Percentiles rank a stretch among this genome's conserved stretches.
phyloP scores from a whole-genome alignment of 176 grass and related monocot species.

The Avena insularis region DNA sequence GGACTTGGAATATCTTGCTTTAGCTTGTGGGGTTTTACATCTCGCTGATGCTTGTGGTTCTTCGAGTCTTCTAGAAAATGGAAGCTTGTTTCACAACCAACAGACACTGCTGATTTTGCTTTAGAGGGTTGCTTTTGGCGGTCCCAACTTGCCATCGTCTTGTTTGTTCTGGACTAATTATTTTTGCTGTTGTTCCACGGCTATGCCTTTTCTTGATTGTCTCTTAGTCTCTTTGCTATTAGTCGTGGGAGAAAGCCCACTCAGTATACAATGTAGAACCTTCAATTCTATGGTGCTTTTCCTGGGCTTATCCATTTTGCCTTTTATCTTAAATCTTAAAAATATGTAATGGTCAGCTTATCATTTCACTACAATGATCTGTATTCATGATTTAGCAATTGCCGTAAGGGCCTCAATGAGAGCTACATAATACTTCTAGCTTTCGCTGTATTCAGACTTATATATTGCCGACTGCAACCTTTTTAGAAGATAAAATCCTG shows the following conservation, averaged over 20 bases:
- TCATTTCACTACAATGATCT: background rate
- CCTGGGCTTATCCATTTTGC: background rate
- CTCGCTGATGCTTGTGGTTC: slow-evolving; percentile 14
- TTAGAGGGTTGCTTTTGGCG: slow-evolving; percentile 25
- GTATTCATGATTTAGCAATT: slow-evolving; percentile 11
- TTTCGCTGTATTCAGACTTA: slow-evolving; percentile 8
- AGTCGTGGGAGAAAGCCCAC: slow-evolving; percentile 29
- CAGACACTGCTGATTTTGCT: slow-evolving; percentile 11
- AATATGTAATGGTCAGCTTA: background rate
- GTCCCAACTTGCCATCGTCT: background rate
- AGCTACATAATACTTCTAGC: background rate
- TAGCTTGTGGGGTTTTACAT: slow-evolving; percentile 19
- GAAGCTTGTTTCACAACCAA: slow-evolving; percentile 14
- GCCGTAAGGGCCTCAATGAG: background rate
- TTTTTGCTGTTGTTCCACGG: slow-evolving; percentile 31
- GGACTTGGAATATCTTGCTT: slow-evolving; percentile 6
- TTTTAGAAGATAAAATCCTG: slow-evolving; percentile 1
- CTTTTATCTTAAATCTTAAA: background rate
- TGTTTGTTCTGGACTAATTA: slow-evolving; percentile 15
- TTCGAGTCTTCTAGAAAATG: slow-evolving; percentile 30
- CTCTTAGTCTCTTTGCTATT: slow-evolving; percentile 42
- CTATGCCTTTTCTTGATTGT: slow-evolving; percentile 33
- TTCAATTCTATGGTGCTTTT: slow-evolving; percentile 25
- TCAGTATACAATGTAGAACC: slow-evolving; percentile 20
- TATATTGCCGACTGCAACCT: background rate